A percentile compares a stretch with the other conserved stretches of the same genome.
phyloP scores from a whole-genome alignment of 495 filamentous ascomycete genomes.

The Glarea lozoyensis region DNA sequence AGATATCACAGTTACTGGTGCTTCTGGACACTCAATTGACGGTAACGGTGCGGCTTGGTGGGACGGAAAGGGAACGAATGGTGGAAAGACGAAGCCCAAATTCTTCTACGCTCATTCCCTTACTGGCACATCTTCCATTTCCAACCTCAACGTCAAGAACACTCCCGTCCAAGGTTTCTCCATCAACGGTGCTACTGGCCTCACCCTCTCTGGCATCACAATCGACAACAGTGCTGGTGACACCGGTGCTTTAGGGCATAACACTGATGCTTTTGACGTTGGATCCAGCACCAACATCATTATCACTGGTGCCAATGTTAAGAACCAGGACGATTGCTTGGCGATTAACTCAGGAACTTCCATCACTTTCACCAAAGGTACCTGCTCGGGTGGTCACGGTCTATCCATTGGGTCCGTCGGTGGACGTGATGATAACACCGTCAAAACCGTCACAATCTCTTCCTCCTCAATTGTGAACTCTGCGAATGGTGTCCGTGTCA shows the following conservation, averaged over 20 bases:
- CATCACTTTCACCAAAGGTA: constrained; percentile 43
- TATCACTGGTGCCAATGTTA: constrained; percentile 45
- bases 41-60: constrained; percentile 40
- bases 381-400: constrained; percentile 54
- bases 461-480: constrained; percentile 44
- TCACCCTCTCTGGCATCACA: constrained; percentile 40
- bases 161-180: constrained; percentile 55
- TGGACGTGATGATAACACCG: constrained; percentile 50
- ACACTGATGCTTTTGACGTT: constrained; percentile 62
- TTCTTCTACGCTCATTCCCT: constrained; percentile 42
- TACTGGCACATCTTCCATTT: constrained; percentile 36
- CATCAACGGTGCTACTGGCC: constrained; percentile 40
- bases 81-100: constrained; percentile 45
- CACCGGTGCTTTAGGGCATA: constrained; percentile 40
- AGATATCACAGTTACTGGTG: constrained; percentile 37
- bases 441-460: constrained; percentile 44
- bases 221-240: constrained; percentile 41
- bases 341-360: constrained; percentile 50
- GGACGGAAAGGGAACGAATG: constrained; percentile 42
- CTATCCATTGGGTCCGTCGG: constrained; percentile 63
- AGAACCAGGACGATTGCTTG: constrained; percentile 60
- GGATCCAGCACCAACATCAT: constrained; percentile 36
- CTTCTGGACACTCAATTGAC: constrained; percentile 32
- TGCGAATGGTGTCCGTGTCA: constrained; percentile 52
- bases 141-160: constrained; percentile 42